Conservation (phyloP, 371 early-diverging fungal genomes). For the Nematocida displodere region DNA sequence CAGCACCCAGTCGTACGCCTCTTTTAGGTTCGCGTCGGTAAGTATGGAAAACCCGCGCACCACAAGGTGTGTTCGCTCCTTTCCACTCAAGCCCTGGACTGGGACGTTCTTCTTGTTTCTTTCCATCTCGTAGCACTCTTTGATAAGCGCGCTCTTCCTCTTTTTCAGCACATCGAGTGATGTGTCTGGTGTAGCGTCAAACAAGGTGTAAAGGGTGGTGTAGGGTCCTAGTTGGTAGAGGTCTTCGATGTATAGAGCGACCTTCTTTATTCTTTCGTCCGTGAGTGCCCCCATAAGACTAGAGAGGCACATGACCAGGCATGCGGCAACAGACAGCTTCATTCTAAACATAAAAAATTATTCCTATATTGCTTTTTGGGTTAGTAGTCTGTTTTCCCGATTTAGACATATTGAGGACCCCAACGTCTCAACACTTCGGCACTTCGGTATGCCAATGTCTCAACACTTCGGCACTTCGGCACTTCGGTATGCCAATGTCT, state of each 20-base stretch:
- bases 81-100: not conserved
- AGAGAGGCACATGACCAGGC: too few relatives aligned
- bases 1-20: constrained; percentile 46
- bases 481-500: too few relatives aligned
- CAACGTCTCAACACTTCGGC: too few relatives aligned
- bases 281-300: not conserved
- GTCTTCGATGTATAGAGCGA: constrained; percentile 14
- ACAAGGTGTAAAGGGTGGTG: constrained; percentile 18
- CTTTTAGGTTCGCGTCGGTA: constrained; percentile 16
- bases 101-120: not conserved
- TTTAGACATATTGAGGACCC: too few relatives aligned
- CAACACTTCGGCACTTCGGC: too few relatives aligned
- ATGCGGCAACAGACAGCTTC: too few relatives aligned
- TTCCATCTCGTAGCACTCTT: constrained; percentile 36
- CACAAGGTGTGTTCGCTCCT: not conserved
- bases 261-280: constrained; percentile 24
- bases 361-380: too few relatives aligned
- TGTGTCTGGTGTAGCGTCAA: not conserved
- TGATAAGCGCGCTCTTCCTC: constrained; percentile 9
- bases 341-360: too few relatives aligned
- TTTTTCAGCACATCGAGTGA: not conserved
- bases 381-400: too few relatives aligned
- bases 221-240: not conserved
- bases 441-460: too few relatives aligned
- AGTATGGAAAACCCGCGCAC: constrained; percentile 38